phyloP scores from a whole-genome alignment of 371 early-diverging fungal genomes.

The Mortierella sp. region DNA sequence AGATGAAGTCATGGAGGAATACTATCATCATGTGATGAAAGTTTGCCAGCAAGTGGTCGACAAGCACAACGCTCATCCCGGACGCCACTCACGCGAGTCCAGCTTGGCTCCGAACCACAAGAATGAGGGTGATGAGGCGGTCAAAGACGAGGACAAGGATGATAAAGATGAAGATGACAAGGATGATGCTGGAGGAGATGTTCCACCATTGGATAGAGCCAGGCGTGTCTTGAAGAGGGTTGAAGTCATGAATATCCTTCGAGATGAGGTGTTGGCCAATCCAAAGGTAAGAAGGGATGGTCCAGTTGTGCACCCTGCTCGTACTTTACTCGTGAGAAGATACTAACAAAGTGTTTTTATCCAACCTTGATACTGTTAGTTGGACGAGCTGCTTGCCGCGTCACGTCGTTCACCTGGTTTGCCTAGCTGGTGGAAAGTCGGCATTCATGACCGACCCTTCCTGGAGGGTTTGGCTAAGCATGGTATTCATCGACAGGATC shows the following conservation, averaged over 20 bases:
- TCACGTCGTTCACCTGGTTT: conserved; percentile 36
- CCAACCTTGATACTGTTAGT: conserved; percentile 5
- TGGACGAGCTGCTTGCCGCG: conserved; percentile 43
- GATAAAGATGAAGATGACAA: conserved; percentile 42
- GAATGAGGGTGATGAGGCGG: conserved; percentile 32
- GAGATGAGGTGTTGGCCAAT: conserved; percentile 68
- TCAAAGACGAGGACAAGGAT: conserved; percentile 57
- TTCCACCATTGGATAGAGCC: conserved; percentile 75
- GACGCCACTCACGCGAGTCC: conserved; percentile 57
- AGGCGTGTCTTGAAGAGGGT: conserved; percentile 80
- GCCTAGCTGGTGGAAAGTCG: conserved; percentile 78
- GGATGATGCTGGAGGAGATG: conserved; percentile 60
- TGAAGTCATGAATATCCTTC: conserved; percentile 74
- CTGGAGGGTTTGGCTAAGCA: conserved; percentile 76
- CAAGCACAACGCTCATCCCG: conserved; percentile 37
- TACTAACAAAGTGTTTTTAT: too few species aligned
- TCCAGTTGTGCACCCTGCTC: background rate
- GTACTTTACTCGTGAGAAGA: too few species aligned
- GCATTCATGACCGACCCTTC: conserved; percentile 75
- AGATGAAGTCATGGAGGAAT: conserved; percentile 73
- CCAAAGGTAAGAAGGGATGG: conserved; percentile 45
- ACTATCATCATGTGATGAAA: conserved; percentile 65
- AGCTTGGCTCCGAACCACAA: conserved; percentile 51
- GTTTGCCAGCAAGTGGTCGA: conserved; percentile 71
- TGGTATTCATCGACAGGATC: conserved; percentile 76